Conservation (phyloP, 768 basidiomycete genomes). For the Suillus luteus region DNA sequence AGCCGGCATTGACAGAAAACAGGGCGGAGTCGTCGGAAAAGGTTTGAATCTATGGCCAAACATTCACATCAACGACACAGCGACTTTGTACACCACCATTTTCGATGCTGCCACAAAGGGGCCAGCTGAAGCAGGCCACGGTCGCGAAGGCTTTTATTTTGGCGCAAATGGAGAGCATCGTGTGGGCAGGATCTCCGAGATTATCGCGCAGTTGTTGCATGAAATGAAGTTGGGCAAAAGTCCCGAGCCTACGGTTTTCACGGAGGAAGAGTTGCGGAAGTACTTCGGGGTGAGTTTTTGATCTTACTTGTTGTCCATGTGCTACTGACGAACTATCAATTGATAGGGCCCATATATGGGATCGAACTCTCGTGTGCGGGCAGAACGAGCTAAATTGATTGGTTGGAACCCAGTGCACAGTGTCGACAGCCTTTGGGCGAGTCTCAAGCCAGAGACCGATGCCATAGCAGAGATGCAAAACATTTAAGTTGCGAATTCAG, state of each 20-base stretch:
- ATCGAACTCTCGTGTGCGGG: constrained; percentile 22
- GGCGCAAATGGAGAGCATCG: constrained; percentile 52
- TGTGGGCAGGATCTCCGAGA: constrained; percentile 42
- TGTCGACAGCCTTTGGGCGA: constrained; percentile 23
- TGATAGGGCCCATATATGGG: constrained; percentile 23
- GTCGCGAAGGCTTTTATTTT: constrained; percentile 56
- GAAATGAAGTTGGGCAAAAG: constrained; percentile 38
- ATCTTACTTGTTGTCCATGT: neutral
- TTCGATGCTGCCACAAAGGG: constrained; percentile 38
- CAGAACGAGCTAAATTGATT: constrained; percentile 23
- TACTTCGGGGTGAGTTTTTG: constrained; percentile 20
- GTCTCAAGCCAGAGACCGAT: constrained; percentile 25
- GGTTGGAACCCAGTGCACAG: constrained; percentile 33
- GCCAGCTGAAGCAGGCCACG: constrained; percentile 36
- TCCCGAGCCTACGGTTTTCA: constrained; percentile 46
- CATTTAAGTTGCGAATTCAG: neutral
- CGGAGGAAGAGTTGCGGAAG: constrained; percentile 22
- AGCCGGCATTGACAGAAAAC: constrained; percentile 46
- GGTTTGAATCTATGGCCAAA: constrained; percentile 65
- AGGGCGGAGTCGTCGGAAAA: constrained; percentile 55
- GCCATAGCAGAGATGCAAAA: constrained; percentile 19
- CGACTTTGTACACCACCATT: constrained; percentile 44
- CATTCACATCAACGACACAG: constrained; percentile 54
- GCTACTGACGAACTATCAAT: neutral
- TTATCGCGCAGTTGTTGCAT: constrained; percentile 40